Base-by-base conservation (phyloP, 805 yeast species). In the Nakazawaea populi region DNA sequence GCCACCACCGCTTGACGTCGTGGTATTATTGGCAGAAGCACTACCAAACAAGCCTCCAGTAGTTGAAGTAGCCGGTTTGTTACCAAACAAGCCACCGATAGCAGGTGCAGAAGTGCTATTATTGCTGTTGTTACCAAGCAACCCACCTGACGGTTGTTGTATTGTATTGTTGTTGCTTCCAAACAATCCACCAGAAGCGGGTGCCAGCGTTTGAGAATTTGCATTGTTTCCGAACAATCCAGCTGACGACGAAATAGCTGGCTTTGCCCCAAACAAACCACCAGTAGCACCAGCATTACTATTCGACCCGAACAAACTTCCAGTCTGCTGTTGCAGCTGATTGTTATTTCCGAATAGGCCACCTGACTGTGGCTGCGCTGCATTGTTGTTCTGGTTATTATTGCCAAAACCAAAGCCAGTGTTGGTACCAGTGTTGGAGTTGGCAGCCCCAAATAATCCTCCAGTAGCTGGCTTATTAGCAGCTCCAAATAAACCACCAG, bases 71-170 rank as follows among this genome's bases (percentile, higher is more conserved):
- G 57, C 53, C 7, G 54, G 55, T 38, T 60, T 63, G 48, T 58
- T 58, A 11, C 79, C 79, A 58, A 76, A 75, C 35, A 74, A 52
- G 4, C 79, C 80, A 36, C 78, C 77, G 30, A 71, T 60, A 29
- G 69, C 40, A 38, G 54, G 32, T 41, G 46, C 48, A 14, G 47
- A 54, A 52, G 51, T 62, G 46, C 58, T 61, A 40, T 59, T 55
- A 30, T 58, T 61, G 30, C 51, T 62, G 45, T 60, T 56, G 35
- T 58, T 61, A 28, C 65, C 61, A 54, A 58, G 53, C 53, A 59
- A 42, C 8, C 52, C 52, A 3, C 52, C 48, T 28, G 52, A 44
- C 27, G 9, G 56, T 11, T 32, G 49, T 18, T 40, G 55, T 24
- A 30, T 37, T 11, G 35, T 54, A 54, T 52, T 64, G 45, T 59